Percentiles rank a stretch among this genome's conserved stretches.
Evolutionary conservation across 83 land plant species (phyloP).

Genomic region (Picea abies): DNA sequence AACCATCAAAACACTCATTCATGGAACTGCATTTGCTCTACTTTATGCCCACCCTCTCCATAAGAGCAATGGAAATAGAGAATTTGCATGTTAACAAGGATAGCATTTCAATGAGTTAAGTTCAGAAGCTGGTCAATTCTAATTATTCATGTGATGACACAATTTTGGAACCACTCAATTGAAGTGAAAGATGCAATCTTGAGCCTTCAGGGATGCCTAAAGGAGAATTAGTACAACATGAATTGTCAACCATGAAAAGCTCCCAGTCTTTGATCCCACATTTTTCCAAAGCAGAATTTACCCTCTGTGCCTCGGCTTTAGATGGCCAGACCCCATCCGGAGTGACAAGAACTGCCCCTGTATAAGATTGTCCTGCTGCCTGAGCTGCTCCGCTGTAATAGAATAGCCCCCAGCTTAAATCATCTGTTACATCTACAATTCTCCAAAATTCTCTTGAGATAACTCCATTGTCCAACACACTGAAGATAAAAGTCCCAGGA

Average conservation of each 20-base stretch:
- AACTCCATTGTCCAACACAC: constrained; percentile 95
- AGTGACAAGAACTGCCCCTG: constrained; percentile 92
- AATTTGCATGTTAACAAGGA: no score
- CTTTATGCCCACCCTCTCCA: no score
- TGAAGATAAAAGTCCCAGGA: constrained; percentile 88
- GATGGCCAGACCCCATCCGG: constrained; percentile 87
- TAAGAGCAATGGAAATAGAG: no score
- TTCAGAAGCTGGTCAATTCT: no score
- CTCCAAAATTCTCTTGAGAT: constrained; percentile 96
- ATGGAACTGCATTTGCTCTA: no score
- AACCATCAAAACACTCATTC: no score
- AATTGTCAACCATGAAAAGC: constrained; percentile 74
- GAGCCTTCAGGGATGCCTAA: constrained; percentile 90
- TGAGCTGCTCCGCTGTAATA: constrained; percentile 92
- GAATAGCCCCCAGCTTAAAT: constrained; percentile 91
- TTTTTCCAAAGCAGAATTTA: constrained; percentile 70
- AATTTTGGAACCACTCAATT: no score
- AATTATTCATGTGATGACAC: no score
- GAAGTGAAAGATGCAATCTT: constrained; percentile 45
- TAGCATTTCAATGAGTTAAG: no score
- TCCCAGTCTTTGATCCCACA: constrained; percentile 97
- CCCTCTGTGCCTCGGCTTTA: constrained; percentile 35
- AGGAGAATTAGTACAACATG: constrained; percentile 65
- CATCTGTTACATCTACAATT: constrained; percentile 84
- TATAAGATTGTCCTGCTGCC: constrained; percentile 92